Evolutionary conservation across 306 rosid species (phyloP).

Genomic region (Castanea sativa): DNA sequence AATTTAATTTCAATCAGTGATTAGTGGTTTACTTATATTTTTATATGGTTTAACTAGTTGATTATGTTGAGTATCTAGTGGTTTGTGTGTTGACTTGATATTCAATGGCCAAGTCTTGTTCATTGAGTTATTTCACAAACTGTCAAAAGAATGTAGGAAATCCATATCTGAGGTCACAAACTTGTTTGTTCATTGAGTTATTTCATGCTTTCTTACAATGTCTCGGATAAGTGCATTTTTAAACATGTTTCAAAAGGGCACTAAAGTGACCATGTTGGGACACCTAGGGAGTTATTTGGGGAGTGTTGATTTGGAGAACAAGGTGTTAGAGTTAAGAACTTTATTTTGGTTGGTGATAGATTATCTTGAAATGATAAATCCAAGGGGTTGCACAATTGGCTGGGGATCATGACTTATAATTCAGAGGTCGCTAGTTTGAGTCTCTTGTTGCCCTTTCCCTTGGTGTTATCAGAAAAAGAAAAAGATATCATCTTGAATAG

Average conservation of each 20-base stretch:
- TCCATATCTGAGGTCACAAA: background rate
- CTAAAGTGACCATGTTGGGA: background rate
- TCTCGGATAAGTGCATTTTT: background rate
- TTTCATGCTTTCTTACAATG: background rate
- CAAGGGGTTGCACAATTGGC: too few species aligned
- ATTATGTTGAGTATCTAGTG: background rate
- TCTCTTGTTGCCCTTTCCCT: too few species aligned
- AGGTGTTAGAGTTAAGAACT: background rate
- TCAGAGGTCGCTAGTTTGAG: too few species aligned
- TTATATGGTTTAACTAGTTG: slow-evolving; percentile 7
- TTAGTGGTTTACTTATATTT: background rate
- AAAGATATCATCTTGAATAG: too few species aligned
- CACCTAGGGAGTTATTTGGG: background rate
- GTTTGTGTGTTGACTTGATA: background rate
- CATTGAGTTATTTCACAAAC: background rate
- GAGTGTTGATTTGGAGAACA: background rate
- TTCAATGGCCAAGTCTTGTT: background rate
- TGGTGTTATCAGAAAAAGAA: too few species aligned
- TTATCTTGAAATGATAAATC: too few species aligned
- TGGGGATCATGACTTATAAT: too few species aligned
- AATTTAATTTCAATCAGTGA: background rate
- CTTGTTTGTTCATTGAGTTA: background rate
- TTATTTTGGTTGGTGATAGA: too few species aligned
- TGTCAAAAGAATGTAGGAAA: background rate
- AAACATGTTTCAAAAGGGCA: background rate